A percentile compares a stretch with the other conserved stretches of the same genome.
Evolutionary conservation across 2,329 filamentous ascomycete genomes (phyloP).

Genomic region (Penicillium occitanis): DNA sequence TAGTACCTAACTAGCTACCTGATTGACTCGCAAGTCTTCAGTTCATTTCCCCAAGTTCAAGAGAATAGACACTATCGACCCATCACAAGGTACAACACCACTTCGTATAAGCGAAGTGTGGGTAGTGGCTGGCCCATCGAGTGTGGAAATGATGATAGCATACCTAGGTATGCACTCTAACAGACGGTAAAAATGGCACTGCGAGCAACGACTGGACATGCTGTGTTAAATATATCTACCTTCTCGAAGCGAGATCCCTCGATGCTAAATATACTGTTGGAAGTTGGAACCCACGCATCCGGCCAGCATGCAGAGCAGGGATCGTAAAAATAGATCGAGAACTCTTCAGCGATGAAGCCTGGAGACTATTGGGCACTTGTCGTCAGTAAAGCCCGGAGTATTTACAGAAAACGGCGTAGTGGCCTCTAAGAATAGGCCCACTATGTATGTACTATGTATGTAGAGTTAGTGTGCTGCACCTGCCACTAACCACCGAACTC

Average conservation of each 20-base stretch:
- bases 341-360: neutral
- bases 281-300: neutral
- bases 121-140: neutral
- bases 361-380: neutral
- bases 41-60: neutral
- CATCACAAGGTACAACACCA: neutral
- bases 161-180: neutral
- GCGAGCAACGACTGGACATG: neutral
- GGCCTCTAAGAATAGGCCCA: slow-evolving; percentile 14
- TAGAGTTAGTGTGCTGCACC: neutral
- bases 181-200: neutral
- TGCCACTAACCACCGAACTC: neutral
- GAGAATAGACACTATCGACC: neutral
- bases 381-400: neutral
- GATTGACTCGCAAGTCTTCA: neutral
- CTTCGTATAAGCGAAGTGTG: neutral
- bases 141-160: neutral
- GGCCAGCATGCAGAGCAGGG: neutral
- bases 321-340: slow-evolving; percentile 9
- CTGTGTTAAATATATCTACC: neutral
- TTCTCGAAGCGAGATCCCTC: neutral
- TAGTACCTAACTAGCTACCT: neutral
- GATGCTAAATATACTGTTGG: neutral
- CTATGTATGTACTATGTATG: neutral
- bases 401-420: slow-evolving; percentile 15